Conservation (phyloP, 139 green algal species). For the Tetradesmus obliquus region DNA sequence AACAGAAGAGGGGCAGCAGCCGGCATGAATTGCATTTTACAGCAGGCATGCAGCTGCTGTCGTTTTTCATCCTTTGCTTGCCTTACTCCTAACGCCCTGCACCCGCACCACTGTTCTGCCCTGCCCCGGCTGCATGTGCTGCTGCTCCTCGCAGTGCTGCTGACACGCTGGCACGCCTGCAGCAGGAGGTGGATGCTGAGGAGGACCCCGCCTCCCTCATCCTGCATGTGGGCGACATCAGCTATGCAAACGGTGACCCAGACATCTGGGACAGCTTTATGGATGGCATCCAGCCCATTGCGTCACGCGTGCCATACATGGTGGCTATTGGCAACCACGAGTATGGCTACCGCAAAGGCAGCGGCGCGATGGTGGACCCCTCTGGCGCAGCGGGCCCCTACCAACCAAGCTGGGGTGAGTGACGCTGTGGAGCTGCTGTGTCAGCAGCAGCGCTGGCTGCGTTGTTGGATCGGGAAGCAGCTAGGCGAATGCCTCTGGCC, state of each 20-base stretch:
- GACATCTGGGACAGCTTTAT: slow-evolving; percentile 86
- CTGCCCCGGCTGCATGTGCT: neutral
- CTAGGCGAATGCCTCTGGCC: too few species aligned
- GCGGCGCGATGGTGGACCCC: slow-evolving; percentile 52
- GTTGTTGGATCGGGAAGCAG: too few species aligned
- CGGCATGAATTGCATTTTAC: neutral
- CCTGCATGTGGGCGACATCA: slow-evolving; percentile 78
- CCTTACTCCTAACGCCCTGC: neutral
- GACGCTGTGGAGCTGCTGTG: neutral
- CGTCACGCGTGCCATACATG: slow-evolving; percentile 77
- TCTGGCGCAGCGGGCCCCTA: slow-evolving; percentile 58
- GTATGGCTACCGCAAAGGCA: slow-evolving; percentile 52
- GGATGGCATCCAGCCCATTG: slow-evolving; percentile 74
- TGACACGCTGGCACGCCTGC: slow-evolving; percentile 49
- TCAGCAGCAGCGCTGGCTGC: too few species aligned
- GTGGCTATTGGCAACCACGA: slow-evolving; percentile 87
- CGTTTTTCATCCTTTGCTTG: too few species aligned
- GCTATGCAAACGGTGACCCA: slow-evolving; percentile 70
- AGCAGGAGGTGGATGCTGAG: slow-evolving; percentile 40
- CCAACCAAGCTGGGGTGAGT: slow-evolving; percentile 58
- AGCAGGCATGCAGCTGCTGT: neutral
- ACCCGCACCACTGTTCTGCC: neutral
- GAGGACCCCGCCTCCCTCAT: slow-evolving; percentile 59
- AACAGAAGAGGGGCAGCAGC: too few species aligned
- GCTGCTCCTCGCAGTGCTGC: slow-evolving; percentile 54